Evolutionary conservation across 2,329 filamentous ascomycete species (phyloP).

Genomic region (Aspergillus puulaauensis): DNA sequence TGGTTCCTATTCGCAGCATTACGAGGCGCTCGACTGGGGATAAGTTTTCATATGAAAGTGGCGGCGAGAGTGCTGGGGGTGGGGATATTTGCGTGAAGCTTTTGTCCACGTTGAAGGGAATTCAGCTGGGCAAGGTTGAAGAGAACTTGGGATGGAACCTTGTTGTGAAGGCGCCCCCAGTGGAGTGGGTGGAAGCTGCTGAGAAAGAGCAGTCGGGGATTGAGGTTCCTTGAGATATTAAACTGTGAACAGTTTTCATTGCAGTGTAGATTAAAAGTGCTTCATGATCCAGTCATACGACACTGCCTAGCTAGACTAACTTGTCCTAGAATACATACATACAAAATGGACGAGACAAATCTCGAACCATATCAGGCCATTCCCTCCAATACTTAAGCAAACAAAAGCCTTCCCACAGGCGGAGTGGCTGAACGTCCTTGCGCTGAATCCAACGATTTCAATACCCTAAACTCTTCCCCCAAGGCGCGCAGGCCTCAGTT

Average conservation of each 20-base stretch:
- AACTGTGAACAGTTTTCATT: background rate
- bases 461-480: background rate
- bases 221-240: conserved; percentile 26
- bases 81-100: conserved; percentile 73
- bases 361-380: background rate
- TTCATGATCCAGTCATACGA: conserved; percentile 4
- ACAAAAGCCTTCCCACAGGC: background rate
- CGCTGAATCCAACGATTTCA: background rate
- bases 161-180: conserved; percentile 36
- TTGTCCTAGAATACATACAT: conserved; percentile 2
- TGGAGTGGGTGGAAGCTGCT: conserved; percentile 29
- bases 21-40: conserved; percentile 64
- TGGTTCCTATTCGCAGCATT: conserved; percentile 91
- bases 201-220: conserved; percentile 21
- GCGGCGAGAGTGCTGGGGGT: conserved; percentile 39
- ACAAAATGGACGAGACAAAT: background rate
- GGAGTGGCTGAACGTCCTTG: no score
- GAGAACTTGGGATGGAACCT: conserved; percentile 74
- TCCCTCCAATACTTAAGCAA: background rate
- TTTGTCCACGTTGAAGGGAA: conserved; percentile 73
- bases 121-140: conserved; percentile 77
- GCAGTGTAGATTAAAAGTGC: conserved; percentile 3
- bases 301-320: background rate
- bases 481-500: conserved; percentile 10
- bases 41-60: conserved; percentile 54